Percentiles rank a stretch among this genome's conserved stretches.
phyloP scores from a whole-genome alignment of 1,284 basidiomycete genomes.

The Ustilago loliicola region DNA sequence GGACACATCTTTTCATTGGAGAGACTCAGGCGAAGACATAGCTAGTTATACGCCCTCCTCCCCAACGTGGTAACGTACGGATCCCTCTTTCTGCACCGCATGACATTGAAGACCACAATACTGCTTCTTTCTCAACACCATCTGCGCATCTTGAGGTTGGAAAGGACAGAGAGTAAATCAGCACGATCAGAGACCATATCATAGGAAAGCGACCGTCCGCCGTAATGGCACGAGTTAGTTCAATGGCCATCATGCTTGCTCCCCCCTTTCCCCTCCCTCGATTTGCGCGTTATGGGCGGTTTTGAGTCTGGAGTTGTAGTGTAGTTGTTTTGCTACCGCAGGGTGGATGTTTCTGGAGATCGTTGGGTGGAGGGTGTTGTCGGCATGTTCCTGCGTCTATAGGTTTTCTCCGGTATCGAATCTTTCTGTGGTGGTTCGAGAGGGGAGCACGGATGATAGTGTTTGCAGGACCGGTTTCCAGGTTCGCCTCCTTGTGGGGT shows the following conservation, averaged over 20 bases:
- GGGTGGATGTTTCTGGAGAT: constrained; percentile 29
- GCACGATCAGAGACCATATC: constrained; percentile 47
- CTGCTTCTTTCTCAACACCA: not conserved
- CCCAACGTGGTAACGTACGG: constrained; percentile 43
- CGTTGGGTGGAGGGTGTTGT: constrained; percentile 19
- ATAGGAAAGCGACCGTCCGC: constrained; percentile 51
- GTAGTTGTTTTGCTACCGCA: constrained; percentile 21
- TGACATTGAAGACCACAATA: not conserved
- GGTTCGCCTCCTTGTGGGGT: constrained; percentile 9
- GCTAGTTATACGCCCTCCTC: constrained; percentile 22
- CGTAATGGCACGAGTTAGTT: constrained; percentile 43
- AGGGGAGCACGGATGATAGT: constrained; percentile 16
- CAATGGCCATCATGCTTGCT: constrained; percentile 42
- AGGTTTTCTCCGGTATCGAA: constrained; percentile 22
- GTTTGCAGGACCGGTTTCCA: constrained; percentile 30
- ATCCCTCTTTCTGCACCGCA: not conserved
- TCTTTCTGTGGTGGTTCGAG: constrained; percentile 16
- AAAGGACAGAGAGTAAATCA: not conserved
- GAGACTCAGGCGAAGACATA: constrained; percentile 22
- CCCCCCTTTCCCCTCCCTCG: not conserved
- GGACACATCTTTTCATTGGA: constrained; percentile 45
- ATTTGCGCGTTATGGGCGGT: constrained; percentile 16
- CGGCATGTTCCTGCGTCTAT: constrained; percentile 24
- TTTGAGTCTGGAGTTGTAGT: not conserved
- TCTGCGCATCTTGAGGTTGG: not conserved